Base-by-base conservation (phyloP, 1,284 basidiomycete genomes). In the Athelia sp. region DNA sequence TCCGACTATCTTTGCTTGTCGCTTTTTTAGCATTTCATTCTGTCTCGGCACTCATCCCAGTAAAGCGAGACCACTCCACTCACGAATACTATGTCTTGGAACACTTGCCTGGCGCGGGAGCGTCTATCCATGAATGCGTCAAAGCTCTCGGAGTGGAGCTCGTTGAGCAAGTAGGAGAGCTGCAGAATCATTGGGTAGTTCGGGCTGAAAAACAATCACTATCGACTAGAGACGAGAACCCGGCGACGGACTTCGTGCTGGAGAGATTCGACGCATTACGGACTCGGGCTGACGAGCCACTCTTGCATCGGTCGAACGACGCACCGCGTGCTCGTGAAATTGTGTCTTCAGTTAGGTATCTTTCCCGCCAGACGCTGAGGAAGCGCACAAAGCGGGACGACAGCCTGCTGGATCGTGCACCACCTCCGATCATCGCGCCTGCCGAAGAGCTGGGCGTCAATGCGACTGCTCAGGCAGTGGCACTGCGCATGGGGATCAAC, bases 51-150 rank as follows among this genome's bases (percentile, higher is more conserved):
- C 42, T 58, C 48, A 60, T 58, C 40, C 77, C 75, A 35, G 59
- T 68, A 53, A 78, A 71, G 59, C 76, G 76, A 44, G 68, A 71
- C 40, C 95, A 98, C 66, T 68, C 77, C 56, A 85, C 88, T 8
- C 90, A 98, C 68, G 77, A 88, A 58, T 99, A 99, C 72, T 96
- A 95, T 71, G 87, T 93, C 52, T 66, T 96, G 22, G 86, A 93
- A 64, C 81, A 92, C 62, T 69, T 78, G 57, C 79, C 87, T 46
- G 61, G 62, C 6, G 63, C 68, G 45, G 73, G 73, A 32, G 71
- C 74, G 53, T 78, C 87, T 50, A 69, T 87, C 54, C 67, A 67
- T 43, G 76, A 84, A 46, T 73, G 88, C 42, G 78, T 86, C 1
- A 54, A 67, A 2, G 68, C 73, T 1, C 77, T 98, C 8, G 86